Base-by-base conservation (phyloP, 2,329 filamentous ascomycete species). In the Proliferodiscus dingleyae region DNA sequence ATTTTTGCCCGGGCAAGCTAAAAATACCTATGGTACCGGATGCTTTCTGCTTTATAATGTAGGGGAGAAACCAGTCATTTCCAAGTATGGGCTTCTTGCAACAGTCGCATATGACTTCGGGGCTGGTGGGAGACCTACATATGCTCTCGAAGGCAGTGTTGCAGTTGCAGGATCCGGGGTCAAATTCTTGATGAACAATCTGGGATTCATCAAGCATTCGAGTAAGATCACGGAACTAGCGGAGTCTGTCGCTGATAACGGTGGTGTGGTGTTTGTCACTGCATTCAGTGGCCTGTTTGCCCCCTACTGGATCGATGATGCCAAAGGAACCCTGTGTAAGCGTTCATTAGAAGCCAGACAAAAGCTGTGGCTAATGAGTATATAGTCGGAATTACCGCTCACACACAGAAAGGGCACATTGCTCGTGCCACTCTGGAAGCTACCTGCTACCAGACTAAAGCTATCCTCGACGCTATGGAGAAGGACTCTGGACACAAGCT, bases 11-110 rank as follows among this genome's bases (percentile, higher is more conserved):
- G 87, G 87, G 45, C 73, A 77, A 45, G 87, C 87, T 40, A 91
- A 91, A 72, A 91, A 91, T 65, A 91, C 87, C 1, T 91, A 91
- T 62, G 87, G 87, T 32, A 91, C 87, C 1, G 87, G 87, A 18
- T 90, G 87, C 65, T 93, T 93, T 71, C 68, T 91, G 54, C 77
- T 91, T 5, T 90, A 89, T 68, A 90, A 93, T 60, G 83, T 89
- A 11, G 87, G 87, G 19, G 73, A 81, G 19, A 85, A 87, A 67
- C 87, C 87, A 4, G 85, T 90, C 45, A 81, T 90, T 47, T 91
- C 87, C 0, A 80, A 72, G 22, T 84, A 90, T 61, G 87, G 87
- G 3, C 73, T 93, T 11, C 69, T 91, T 22, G 83, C 82, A 22
- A 91, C 87, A 0, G 81, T 91, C 13, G 87, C 83, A 0, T 91